A percentile compares a stretch with the other conserved stretches of the same genome.
Evolutionary conservation across 2,329 filamentous ascomycete species (phyloP).

Genomic region (Penicillium sp.): DNA sequence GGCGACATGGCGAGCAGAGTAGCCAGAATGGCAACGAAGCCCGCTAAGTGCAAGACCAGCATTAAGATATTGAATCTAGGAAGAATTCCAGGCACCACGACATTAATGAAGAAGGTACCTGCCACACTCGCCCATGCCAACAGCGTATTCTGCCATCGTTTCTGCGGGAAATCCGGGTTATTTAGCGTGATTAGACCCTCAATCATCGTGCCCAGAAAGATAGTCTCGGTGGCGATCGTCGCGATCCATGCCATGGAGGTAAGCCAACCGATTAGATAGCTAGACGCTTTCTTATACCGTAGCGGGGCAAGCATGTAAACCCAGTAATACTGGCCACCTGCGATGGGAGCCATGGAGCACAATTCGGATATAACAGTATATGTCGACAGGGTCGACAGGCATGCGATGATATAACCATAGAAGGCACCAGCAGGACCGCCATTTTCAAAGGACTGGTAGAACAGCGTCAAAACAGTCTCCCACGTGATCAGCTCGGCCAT

Average conservation of each 20-base stretch:
- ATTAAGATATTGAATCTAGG: conserved; percentile 44
- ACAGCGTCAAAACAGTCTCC: conserved; percentile 47
- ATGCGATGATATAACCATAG: conserved; percentile 54
- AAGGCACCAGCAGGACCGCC: conserved; percentile 50
- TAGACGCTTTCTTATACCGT: conserved; percentile 40
- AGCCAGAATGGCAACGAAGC: conserved; percentile 46
- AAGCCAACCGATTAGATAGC: conserved; percentile 47
- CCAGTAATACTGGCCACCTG: conserved; percentile 49
- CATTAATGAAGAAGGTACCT: conserved; percentile 44
- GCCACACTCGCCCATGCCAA: conserved; percentile 39
- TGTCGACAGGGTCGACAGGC: conserved; percentile 48
- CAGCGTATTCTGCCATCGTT: conserved; percentile 42
- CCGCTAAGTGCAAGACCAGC: conserved; percentile 45
- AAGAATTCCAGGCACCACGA: conserved; percentile 41
- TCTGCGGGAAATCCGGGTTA: conserved; percentile 33
- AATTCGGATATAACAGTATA: conserved; percentile 50
- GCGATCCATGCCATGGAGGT: conserved; percentile 45
- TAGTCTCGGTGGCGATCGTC: conserved; percentile 43
- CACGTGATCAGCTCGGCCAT: conserved; percentile 48
- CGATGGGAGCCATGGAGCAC: conserved; percentile 48
- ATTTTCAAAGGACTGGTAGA: conserved; percentile 44
- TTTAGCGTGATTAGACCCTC: conserved; percentile 42
- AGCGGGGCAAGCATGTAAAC: conserved; percentile 46
- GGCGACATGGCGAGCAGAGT: conserved; percentile 33
- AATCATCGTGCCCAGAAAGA: conserved; percentile 43